Base-by-base conservation (phyloP, 139 green algal species). In the Trebouxia sp. region DNA sequence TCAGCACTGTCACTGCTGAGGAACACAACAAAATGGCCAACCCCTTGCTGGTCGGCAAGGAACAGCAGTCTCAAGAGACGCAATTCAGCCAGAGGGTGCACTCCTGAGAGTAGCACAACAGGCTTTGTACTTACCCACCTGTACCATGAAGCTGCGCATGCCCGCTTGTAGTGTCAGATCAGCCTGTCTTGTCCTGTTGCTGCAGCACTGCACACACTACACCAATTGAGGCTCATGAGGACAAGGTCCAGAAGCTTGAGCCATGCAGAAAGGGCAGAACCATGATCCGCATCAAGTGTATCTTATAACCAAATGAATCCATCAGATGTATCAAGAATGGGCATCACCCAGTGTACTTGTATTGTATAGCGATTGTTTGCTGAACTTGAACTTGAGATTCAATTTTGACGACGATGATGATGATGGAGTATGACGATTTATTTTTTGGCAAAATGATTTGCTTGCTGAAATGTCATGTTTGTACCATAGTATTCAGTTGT, bases 1-100 rank as follows among this genome's bases (percentile, higher is more conserved):
- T 77, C 62, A 72, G 62, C 62, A 72, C 62, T 30, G 32, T 72
- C n/a, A 72, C 62, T 14, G 43, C 62, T 41, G n/a, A 72, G 14
- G 62, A 72, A 8, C 62, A 72, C 15, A 8, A 72, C 6, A 4
- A 45, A 28, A 32, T 72, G 62, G 43, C 32, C 15, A 72, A 72
- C 32, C 42, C 37, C 20, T 9, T 72, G 6, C 32, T 72, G 9
- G 35, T 72, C 12, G 62, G 62, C 35, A 72, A 72, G 35, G 62
- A 72, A 0, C 11, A 72, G 62, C 62, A 72, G 32, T 32, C 15
- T 12, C 12, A 28, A 3, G 62, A 72, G 11, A 72, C 42, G 62
- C 15, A 11, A 3, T n/a, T 45, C 35, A 72, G 14, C 32, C 62
- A 45, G 62, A 32, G 43, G 62, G 11, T 72, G 14, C 62, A 45